Base-by-base conservation (phyloP, 805 yeast species). In the Ogataea nakhonphanomensis region DNA sequence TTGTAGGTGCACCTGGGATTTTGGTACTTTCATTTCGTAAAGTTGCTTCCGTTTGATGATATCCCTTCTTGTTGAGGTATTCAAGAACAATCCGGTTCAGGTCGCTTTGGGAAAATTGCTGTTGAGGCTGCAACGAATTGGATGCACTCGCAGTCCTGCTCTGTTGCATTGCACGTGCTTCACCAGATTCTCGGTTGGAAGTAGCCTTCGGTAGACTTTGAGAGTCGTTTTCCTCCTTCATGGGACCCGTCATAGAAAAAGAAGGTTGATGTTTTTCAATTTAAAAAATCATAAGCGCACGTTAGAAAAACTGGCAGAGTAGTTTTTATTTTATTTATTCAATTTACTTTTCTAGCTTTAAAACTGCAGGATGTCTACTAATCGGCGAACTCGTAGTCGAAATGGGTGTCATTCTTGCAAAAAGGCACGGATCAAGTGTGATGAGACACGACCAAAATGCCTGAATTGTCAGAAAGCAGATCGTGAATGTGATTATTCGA, bases 31-130 rank as follows among this genome's bases (percentile, higher is more conserved):
- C 99, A 46, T 89, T 78, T 46, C 99, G 76, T 35, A 93, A 72
- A 82, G 90, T 86, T 2, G 96, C 89, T 61, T 93, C 99, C 0
- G 99, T 91, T 51, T 83, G 79, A 51, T 85, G 90, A 57, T 88
- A 93, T 2, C 99, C 99, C 61, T 90, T 89, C 56, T 93, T 91
- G 60, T 81, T 84, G 50, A 93, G 72, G 54, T 91, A 93, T 54
- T 93, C 99, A 54, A 93, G 70, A 25, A 93, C 98, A 57, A 93
- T 87, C 48, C 93, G 71, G 61, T 90, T 91, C 58, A 93, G 71
- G 60, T 93, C 98, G 5, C 91, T 89, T 35, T 86, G 88, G 0
- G 95, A 80, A 45, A 79, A 78, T 48, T 54, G 52, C 25, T 44
- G 48, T 39, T 48, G 48, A 15, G 37, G 37, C 23, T 40, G 49